These are phyloP conservation scores for Daedalea quercina DNA, from an alignment of 768 basidiomycete genomes.

Conservation along the genomic window DNA sequence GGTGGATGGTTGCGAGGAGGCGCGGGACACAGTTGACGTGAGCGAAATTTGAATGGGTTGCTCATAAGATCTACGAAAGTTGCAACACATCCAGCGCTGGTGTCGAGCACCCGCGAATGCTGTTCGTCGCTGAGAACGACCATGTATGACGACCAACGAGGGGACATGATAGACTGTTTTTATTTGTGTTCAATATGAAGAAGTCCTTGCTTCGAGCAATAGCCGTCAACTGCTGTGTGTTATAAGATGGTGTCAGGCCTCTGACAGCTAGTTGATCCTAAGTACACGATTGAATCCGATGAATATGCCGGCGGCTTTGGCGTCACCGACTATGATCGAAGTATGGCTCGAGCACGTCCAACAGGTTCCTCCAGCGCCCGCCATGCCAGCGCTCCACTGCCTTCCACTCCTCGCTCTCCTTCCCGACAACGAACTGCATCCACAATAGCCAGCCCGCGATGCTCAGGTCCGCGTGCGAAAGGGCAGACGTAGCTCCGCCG, in stretches of 20 bases:
- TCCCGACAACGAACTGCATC: constrained; percentile 23
- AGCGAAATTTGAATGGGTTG: neutral
- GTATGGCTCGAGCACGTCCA: constrained; percentile 20
- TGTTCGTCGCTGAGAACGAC: no score
- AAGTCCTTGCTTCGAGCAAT: no score
- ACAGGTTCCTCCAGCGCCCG: constrained; percentile 32
- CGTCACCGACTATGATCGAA: neutral
- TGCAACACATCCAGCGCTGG: neutral
- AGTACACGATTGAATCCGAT: no score
- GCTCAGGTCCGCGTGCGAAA: constrained; percentile 27
- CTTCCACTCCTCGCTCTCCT: constrained; percentile 26
- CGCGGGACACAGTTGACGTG: neutral
- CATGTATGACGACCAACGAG: no score
- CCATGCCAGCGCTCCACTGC: constrained; percentile 29
- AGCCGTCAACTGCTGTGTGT: no score
- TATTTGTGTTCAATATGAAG: no score
- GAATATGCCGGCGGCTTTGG: no score
- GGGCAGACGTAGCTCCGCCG: neutral
- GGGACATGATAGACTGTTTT: no score
- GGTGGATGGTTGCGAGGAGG: neutral
- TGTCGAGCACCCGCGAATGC: neutral
- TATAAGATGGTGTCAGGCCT: no score
- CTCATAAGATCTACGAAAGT: neutral
- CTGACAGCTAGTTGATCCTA: no score
- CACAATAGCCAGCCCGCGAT: constrained; percentile 30